These are phyloP conservation scores for Arctostaphylos glauca DNA, from an alignment of 148 eudicot species.

Conservation along the genomic window DNA sequence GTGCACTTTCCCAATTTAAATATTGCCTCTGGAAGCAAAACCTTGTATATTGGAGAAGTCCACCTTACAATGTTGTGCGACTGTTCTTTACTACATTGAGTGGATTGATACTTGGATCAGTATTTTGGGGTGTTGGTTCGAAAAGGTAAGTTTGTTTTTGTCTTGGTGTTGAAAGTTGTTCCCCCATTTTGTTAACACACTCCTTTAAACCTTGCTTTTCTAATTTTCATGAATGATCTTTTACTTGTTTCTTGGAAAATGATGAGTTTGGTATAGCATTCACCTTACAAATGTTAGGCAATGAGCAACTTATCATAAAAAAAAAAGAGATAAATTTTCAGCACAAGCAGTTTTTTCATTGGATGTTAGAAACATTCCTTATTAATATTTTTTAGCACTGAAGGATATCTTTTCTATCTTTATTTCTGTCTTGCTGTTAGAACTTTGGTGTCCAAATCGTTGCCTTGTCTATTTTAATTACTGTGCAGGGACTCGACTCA, in stretches of 20 bases:
- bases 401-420: background rate
- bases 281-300: background rate
- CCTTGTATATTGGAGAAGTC: constrained; percentile 85
- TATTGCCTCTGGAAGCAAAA: constrained; percentile 74
- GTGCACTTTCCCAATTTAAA: constrained; percentile 50
- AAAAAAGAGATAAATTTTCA: background rate
- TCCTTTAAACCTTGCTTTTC: background rate
- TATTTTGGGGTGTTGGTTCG: constrained; percentile 77
- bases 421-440: background rate
- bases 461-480: background rate
- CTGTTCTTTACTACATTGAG: constrained; percentile 57
- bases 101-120: constrained; percentile 59
- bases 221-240: background rate
- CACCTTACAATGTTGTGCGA: constrained; percentile 79
- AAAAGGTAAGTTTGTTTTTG: constrained; percentile 50
- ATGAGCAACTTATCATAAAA: background rate
- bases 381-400: background rate
- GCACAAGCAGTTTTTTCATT: background rate
- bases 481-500: constrained; percentile 57
- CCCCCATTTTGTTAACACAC: background rate
- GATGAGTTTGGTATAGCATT: background rate
- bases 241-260: constrained; percentile 4
- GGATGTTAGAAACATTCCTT: background rate
- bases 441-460: background rate
- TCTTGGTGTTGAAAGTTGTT: background rate